A percentile compares a stretch with the other conserved stretches of the same genome.
Conservation (phyloP, 257 asterid genomes). For the Primulina huaijiensis region DNA sequence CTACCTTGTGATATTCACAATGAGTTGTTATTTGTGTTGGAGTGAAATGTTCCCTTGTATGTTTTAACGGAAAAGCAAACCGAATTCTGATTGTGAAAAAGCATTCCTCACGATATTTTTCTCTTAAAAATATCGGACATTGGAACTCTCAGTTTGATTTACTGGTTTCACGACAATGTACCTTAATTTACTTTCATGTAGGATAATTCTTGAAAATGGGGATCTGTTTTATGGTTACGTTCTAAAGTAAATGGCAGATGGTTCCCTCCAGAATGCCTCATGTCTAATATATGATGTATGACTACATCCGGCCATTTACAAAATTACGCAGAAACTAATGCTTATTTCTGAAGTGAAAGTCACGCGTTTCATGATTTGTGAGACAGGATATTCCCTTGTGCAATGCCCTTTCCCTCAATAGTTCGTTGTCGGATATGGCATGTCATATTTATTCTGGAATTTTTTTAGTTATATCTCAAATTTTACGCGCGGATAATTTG, state of each 20-base stretch:
- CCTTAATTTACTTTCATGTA: background rate
- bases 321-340: background rate
- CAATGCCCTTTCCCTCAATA: background rate
- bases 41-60: background rate
- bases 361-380: background rate
- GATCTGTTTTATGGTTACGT: conserved; percentile 4
- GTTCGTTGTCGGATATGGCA: conserved; percentile 5
- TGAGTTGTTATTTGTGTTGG: background rate
- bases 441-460: background rate
- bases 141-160: background rate
- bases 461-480: background rate
- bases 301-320: background rate
- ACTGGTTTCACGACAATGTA: conserved; percentile 1
- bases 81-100: background rate
- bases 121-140: no score
- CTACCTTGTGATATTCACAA: no score
- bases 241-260: conserved; percentile 5
- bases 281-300: background rate
- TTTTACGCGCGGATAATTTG: background rate
- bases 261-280: conserved; percentile 6
- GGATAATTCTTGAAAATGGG: background rate
- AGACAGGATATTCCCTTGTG: background rate
- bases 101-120: background rate
- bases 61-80: background rate
- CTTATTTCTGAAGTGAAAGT: background rate